Evolutionary conservation across 2,329 filamentous ascomycete species (phyloP), one percentile per base, ranked within the genome.

Genomic region (Cyphellophora europaea): DNA sequence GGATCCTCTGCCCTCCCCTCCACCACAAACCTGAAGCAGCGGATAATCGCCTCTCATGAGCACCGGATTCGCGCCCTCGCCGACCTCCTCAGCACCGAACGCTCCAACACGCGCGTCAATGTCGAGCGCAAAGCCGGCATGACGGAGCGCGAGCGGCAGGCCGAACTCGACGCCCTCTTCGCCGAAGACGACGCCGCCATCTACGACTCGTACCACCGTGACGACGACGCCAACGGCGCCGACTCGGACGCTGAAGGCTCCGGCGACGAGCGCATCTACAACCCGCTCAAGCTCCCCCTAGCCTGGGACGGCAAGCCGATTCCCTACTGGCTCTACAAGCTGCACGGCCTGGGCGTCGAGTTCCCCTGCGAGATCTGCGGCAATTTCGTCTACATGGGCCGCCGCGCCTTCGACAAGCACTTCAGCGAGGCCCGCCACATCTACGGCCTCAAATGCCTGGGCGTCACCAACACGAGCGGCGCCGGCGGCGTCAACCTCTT

Each of bases 291-390:
- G 56, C 71, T 98, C 2, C 91, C 91, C 0, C 71, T 98, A 5
- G 89, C 86, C 2, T 98, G 93, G 93, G 91, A 98, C 49, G 91
- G 93, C 49, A 98, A 98, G 56, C 91, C 93, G 0, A 98, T 98
- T 50, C 91, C 93, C 0, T 98, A 91, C 67, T 98, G 91, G 91
- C 72, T 98, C 11, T 98, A 96, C 69, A 91, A 95, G 49, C 71
- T 98, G 11, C 91, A 98, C 54, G 91, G 91, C 2, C 67, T 98
- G 16, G 91, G 91, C 6, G 87, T 94, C 10, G 91, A 98, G 51
- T 94, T 95, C 49, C 72, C 82, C 1, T 98, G 91, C 66, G 89
- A 98, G 57, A 85, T 98, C 37, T 98, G 91, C 54, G 91, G 91
- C 37, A 96, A 96, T 60, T 95, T 87, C 53, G 87, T 95, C n/a